These are phyloP conservation scores for Stachybotrys chlorohalonatus DNA, from an alignment of 2,329 filamentous ascomycete genomes.

Conservation along the genomic window DNA sequence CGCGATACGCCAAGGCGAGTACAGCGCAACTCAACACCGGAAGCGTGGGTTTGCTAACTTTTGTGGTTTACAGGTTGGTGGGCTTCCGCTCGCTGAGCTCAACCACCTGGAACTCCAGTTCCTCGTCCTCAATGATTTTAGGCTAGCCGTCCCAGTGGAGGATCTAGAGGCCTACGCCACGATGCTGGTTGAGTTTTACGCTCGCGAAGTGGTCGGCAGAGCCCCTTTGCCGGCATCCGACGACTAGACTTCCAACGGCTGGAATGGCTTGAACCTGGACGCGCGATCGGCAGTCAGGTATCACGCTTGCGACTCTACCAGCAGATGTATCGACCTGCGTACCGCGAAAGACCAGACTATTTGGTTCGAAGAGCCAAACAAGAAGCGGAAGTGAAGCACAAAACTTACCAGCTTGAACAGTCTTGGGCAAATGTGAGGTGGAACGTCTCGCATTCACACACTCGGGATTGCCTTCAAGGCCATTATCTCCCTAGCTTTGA, in stretches of 20 bases:
- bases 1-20: conserved; percentile 92
- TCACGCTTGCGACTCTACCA: no score
- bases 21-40: background rate
- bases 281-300: no score
- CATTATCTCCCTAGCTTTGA: no score
- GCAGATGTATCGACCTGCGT: no score
- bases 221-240: background rate
- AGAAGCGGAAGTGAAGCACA: no score
- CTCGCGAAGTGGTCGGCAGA: conserved; percentile 64
- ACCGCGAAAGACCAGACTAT: no score
- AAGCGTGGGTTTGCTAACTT: conserved; percentile 5
- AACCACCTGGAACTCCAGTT: conserved; percentile 97
- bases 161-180: conserved; percentile 96
- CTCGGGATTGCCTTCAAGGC: no score
- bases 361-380: no score
- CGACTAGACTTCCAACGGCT: background rate
- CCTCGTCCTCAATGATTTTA: conserved; percentile 89
- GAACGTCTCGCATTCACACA: no score
- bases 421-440: no score
- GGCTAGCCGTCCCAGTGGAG: conserved; percentile 85
- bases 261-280: no score
- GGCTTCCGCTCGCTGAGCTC: conserved; percentile 80
- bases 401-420: no score
- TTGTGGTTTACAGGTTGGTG: conserved; percentile 64
- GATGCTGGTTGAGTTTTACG: conserved; percentile 98